Conservation (phyloP, 140 eudicot genomes). For the Cichorium intybus region DNA sequence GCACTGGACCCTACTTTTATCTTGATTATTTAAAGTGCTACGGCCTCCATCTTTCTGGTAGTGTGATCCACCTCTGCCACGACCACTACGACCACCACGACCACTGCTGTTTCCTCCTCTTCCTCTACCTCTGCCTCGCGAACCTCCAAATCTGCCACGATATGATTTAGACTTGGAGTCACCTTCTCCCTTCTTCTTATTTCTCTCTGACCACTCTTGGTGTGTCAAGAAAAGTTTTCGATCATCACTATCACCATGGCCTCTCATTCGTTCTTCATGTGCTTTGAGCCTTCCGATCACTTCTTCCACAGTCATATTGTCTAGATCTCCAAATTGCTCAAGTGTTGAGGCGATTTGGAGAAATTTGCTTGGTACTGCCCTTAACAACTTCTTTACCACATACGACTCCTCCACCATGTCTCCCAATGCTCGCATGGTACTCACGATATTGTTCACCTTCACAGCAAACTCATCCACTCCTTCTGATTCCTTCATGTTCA, state of each 20-base stretch:
- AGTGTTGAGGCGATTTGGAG: background rate
- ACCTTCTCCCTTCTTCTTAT: background rate
- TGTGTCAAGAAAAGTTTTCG: too few species aligned
- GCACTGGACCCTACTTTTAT: background rate
- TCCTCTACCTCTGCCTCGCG: background rate
- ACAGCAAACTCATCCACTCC: background rate
- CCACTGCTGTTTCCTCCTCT: background rate
- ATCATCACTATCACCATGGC: too few species aligned
- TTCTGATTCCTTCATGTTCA: background rate
- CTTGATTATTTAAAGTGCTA: background rate
- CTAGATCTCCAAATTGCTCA: background rate
- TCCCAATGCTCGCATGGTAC: too few species aligned
- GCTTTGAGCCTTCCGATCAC: background rate
- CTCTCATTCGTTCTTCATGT: too few species aligned
- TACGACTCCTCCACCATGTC: too few species aligned
- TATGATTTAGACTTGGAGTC: background rate
- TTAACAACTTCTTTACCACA: too few species aligned
- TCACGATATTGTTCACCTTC: too few species aligned
- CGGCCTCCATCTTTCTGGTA: background rate
- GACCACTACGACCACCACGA: background rate
- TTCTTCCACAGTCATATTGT: background rate
- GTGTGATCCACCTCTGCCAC: background rate
- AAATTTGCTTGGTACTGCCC: background rate
- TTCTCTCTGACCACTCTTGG: background rate
- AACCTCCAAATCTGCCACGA: background rate